Evolutionary conservation across 108 stramenopile genomes (phyloP).

Genomic region (Pseudonitzschia delicatissima): DNA sequence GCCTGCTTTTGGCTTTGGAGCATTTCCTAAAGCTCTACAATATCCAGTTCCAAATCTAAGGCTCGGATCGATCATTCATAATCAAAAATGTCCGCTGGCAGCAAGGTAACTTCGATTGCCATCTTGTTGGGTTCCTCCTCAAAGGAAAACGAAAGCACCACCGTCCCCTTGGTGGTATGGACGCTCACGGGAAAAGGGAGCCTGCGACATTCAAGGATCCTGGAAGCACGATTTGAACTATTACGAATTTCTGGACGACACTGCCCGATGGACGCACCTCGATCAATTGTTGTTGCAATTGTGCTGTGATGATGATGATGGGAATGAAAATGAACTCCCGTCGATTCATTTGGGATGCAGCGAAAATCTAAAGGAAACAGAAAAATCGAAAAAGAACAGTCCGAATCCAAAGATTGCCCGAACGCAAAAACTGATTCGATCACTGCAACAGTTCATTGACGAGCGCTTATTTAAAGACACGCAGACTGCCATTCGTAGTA

Average conservation of each 20-base stretch:
- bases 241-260: slow-evolving; percentile 60
- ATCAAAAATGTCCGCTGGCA: not conserved
- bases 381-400: not conserved
- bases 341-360: not conserved
- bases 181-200: not conserved
- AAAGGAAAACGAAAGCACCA: not conserved
- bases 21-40: too few relatives aligned
- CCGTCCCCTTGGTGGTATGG: slow-evolving; percentile 12
- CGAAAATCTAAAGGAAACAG: not conserved
- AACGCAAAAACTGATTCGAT: slow-evolving; percentile 3
- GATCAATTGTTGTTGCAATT: slow-evolving; percentile 57
- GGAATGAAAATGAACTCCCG: not conserved
- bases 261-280: slow-evolving; percentile 51
- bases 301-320: not conserved
- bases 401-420: not conserved
- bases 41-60: too few relatives aligned
- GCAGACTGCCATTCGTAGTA: not conserved
- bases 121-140: slow-evolving; percentile 15
- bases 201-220: slow-evolving; percentile 22
- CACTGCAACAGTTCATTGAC: slow-evolving; percentile 12
- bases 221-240: slow-evolving; percentile 43
- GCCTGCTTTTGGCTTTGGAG: too few relatives aligned
- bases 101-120: slow-evolving; percentile 18
- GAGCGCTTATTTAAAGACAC: not conserved
- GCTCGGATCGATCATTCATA: not conserved